phyloP scores from a whole-genome alignment of 2,329 filamentous ascomycete species.

The Ceratocystis variospora region DNA sequence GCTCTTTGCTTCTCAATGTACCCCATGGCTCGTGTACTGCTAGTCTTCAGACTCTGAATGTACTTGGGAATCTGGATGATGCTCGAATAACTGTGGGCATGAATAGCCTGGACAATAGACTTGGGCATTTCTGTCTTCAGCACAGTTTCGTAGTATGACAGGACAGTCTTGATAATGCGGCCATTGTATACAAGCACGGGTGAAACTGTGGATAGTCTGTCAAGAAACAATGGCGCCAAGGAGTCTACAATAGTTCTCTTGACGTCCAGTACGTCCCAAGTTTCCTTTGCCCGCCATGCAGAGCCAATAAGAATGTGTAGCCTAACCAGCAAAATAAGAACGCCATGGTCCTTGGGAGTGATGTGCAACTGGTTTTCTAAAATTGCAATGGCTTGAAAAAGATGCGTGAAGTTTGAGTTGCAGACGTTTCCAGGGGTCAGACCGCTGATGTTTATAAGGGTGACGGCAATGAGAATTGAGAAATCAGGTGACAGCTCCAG shows the following conservation, averaged over 20 bases:
- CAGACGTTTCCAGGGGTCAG: constrained; percentile 5
- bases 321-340: constrained; percentile 38
- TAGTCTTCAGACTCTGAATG: constrained; percentile 32
- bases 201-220: constrained; percentile 39
- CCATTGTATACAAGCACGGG: constrained; percentile 29
- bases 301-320: constrained; percentile 40
- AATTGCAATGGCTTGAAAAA: constrained; percentile 37
- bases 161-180: constrained; percentile 21
- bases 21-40: constrained; percentile 40
- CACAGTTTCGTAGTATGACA: constrained; percentile 31
- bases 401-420: constrained; percentile 20
- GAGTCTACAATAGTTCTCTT: constrained; percentile 47
- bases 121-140: constrained; percentile 35
- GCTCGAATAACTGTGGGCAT: constrained; percentile 37
- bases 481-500: constrained; percentile 19
- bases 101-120: constrained; percentile 36
- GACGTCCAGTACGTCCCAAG: constrained; percentile 40
- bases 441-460: constrained; percentile 14
- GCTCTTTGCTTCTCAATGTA: constrained; percentile 33
- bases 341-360: constrained; percentile 33
- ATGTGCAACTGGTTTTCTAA: constrained; percentile 37
- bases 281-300: constrained; percentile 32
- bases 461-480: constrained; percentile 17
- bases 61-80: constrained; percentile 35
- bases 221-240: constrained; percentile 40